Base-by-base conservation (phyloP, 371 early-diverging fungal genomes). In the Funneliformis caledonium region DNA sequence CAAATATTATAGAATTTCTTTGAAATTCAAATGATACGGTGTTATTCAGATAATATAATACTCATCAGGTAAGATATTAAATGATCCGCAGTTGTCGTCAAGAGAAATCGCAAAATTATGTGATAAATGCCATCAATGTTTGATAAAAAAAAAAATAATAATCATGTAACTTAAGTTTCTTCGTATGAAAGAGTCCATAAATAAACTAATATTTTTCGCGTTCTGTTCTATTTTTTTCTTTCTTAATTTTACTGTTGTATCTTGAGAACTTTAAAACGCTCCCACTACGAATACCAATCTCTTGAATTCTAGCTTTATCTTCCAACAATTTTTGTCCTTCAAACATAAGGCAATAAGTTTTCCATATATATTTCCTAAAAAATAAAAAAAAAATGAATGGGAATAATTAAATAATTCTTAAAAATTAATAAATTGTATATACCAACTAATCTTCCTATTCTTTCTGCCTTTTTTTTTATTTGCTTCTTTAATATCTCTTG, bases 331-430 rank as follows among this genome's bases (percentile, higher is more conserved):
- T 50, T 59, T 70, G 48, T 42, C 22, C 50, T 79, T 79, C 70
- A 79, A 79, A 79, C 52, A 56, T 79, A 37, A 79, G 70, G 42
- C 79, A 79, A 42, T 79, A 79, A 59, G 79, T 33, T 12, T 79
- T 79, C 79, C 79, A 79, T 52, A 79, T 69, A 48, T 79, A 79
- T 79, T 69, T 79, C 79, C 79, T 79, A 37, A 42, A 26, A 33
- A n/a, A n/a, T n/a, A n/a, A 43, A n/a, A 60, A 76, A 60, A 22
- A 26, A 48, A 26, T 72, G n/a, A 43, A 42, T 14, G 4, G 2
- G 4, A 52, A 11, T 52, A 52, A 52, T 52, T 4, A 14, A 12
- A 26, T 62, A 31, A 11, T 26, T 6, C 61, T 1, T 2, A 37
- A 8, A 43, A 42, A 61, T 61, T 61, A 52, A 56, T 6, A 78